Evolutionary conservation across 2,329 filamentous ascomycete species (phyloP), one percentile per base, ranked within the genome.

Genomic region (Nemania bipapillata): DNA sequence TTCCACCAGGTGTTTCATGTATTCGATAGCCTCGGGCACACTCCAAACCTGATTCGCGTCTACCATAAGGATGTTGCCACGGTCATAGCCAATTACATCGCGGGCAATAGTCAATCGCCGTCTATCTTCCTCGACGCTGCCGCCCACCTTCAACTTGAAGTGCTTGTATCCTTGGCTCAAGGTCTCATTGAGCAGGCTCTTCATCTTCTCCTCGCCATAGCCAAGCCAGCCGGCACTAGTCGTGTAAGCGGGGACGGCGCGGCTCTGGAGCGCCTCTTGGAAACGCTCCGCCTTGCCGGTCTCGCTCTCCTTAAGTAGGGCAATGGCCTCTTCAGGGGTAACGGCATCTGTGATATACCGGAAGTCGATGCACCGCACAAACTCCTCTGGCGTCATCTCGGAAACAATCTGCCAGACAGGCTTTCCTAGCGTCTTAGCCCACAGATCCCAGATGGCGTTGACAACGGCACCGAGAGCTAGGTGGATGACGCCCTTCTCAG

Each of bases 21-120:
- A 93, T 70, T 87, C 88, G 74, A 97, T 93, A 7, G 94, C 93
- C 82, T 97, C 93, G 0, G 93, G 92, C 40, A 97, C 93, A 58
- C 90, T 93, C 93, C 93, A 97, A 67, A 96, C 86, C 84, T 97
- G 94, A 83, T 97, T 97, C 59, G 93, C 93, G 82, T 97, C 93
- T 12, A 96, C 90, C 93, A 97, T 97, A 74, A 97, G 86, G 60
- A 95, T 87, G 80, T 95, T 95, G 68, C 91, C 93, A 77, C 86
- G 84, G 80, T 96, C 93, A 80, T 91, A 95, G 2, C 92, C 92
- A 78, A 97, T 91, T 47, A 95, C 89, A 32, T 92, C 88, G 53
- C 93, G 85, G 5, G 92, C 93, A 79, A 96, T 93, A 15, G 80
- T 79, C 74, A 97, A 83, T 4, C 94, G 85, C 66, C 86, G 84